Percentiles rank a stretch among this genome's conserved stretches.
These are phyloP conservation scores for Groenewaldozyma tartarivorans DNA, from an alignment of 805 yeast genomes.

Conservation along the genomic window DNA sequence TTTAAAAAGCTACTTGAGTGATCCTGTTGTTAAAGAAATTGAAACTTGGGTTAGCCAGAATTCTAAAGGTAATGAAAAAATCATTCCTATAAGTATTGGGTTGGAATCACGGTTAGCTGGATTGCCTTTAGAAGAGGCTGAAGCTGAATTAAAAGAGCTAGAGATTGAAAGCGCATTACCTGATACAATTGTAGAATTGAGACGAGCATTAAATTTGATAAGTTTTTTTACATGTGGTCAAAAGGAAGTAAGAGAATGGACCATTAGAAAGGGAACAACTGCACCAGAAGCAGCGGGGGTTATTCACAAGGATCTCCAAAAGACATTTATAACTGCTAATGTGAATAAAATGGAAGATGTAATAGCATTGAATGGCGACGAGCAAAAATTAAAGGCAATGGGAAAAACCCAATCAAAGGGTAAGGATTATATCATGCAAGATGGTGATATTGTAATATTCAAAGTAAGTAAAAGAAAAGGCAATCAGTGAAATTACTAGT, in stretches of 20 bases:
- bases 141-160: slow-evolving; percentile 21
- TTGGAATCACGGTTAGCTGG: slow-evolving; percentile 54
- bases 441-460: slow-evolving; percentile 72
- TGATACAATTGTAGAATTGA: slow-evolving; percentile 54
- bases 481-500: background rate
- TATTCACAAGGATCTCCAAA: slow-evolving; percentile 90
- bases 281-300: slow-evolving; percentile 99
- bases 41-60: slow-evolving; percentile 56
- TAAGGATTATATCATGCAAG: slow-evolving; percentile 68
- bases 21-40: slow-evolving; percentile 45
- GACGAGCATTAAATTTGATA: slow-evolving; percentile 57
- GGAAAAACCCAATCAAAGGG: slow-evolving; percentile 63
- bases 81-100: slow-evolving; percentile 64
- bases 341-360: slow-evolving; percentile 63
- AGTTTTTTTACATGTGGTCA: slow-evolving; percentile 86
- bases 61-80: slow-evolving; percentile 57
- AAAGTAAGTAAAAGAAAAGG: slow-evolving; percentile 25
- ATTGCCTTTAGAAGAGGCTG: slow-evolving; percentile 30
- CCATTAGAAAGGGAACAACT: slow-evolving; percentile 79
- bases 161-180: slow-evolving; percentile 43
- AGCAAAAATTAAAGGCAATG: slow-evolving; percentile 42
- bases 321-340: slow-evolving; percentile 90
- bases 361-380: slow-evolving; percentile 36
- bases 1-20: slow-evolving; percentile 28
- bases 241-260: slow-evolving; percentile 93